These are phyloP conservation scores for Plectosphaerella plurivora DNA, from an alignment of 2,329 filamentous ascomycete genomes.

Conservation along the genomic window DNA sequence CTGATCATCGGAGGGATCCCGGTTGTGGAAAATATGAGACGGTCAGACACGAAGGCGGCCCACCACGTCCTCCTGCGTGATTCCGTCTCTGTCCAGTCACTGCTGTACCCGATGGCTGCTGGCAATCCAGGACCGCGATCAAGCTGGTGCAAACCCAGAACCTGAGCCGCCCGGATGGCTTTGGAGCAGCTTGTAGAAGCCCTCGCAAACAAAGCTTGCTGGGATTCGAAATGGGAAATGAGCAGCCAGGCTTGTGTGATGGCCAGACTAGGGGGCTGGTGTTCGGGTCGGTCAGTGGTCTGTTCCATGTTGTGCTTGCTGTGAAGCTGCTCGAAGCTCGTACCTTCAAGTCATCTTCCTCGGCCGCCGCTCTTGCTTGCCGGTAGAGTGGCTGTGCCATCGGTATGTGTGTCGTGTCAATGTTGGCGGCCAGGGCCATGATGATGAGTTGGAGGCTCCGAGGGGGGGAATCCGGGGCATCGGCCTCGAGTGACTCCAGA, in stretches of 20 bases:
- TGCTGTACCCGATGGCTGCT: neutral
- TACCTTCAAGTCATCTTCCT: neutral
- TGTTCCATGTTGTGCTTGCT: neutral
- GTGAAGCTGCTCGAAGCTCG: neutral
- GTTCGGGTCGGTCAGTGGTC: too few relatives aligned
- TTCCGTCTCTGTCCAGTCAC: conserved; percentile 1
- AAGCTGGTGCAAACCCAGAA: neutral
- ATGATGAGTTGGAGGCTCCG: neutral
- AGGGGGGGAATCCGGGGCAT: neutral
- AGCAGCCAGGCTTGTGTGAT: neutral
- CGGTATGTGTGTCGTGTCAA: neutral
- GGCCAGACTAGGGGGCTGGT: too few relatives aligned
- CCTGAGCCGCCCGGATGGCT: neutral
- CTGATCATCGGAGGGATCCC: neutral
- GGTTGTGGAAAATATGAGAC: conserved; percentile 3
- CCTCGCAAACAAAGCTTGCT: neutral
- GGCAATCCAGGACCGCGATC: neutral
- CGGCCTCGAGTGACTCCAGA: neutral
- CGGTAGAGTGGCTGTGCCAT: neutral
- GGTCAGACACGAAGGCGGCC: conserved; percentile 40
- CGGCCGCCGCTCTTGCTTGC: neutral
- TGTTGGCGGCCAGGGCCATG: neutral
- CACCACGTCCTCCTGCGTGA: conserved; percentile 39
- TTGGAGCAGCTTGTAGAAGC: neutral
- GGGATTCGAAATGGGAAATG: neutral